Base-by-base conservation (phyloP, 2,329 filamentous ascomycete genomes). In the Shiraia sp. region DNA sequence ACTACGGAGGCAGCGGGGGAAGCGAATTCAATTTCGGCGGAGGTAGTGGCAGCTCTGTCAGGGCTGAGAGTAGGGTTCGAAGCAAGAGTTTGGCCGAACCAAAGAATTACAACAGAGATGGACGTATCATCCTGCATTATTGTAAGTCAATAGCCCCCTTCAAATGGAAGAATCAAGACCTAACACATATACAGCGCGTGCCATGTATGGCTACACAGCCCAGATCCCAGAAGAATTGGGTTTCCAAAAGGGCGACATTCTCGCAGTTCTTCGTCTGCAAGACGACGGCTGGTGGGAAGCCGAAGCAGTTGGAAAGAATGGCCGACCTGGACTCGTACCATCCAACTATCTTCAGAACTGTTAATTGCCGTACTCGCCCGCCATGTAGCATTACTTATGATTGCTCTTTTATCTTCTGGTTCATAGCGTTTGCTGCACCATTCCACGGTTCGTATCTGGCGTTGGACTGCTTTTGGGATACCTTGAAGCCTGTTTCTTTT, bases 251-350 rank as follows among this genome's bases (percentile, higher is more conserved):
- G 91, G 91, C 33, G 95, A 99, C 64, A 83, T 92, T 45, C 77
- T 99, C 10, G 90, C 92, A 2, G 85, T 99, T 10, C 76, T 96
- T 32, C 81, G 91, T 46, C 83, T 95, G 61, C 93, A 99, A 72
- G 93, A 99, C 66, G 93, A 99, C 65, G 93, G 93, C 14, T 99
- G 93, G 93, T 99, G 95, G 93, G 93, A 99, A 74, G 95, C 95
- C 10, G 92, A 96, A 69, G 82, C 96, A 28, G 88, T 91, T 32
- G 85, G 85, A 14, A 78, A 76, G 57, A 72, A 72, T 28, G 76
- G 75, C 7, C 67, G 72, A 28, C 68, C 78, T 12, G 83, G 83
- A 16, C 70, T 86, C 54, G 83, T 86, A 36, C 83, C 83, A 2
- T 84, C 80, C 53, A 86, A 86, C 66, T 86, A 86, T 59, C 64